These are phyloP conservation scores for Globisporangium splendens DNA, from an alignment of 352 stramenopile genomes.

Conservation along the genomic window DNA sequence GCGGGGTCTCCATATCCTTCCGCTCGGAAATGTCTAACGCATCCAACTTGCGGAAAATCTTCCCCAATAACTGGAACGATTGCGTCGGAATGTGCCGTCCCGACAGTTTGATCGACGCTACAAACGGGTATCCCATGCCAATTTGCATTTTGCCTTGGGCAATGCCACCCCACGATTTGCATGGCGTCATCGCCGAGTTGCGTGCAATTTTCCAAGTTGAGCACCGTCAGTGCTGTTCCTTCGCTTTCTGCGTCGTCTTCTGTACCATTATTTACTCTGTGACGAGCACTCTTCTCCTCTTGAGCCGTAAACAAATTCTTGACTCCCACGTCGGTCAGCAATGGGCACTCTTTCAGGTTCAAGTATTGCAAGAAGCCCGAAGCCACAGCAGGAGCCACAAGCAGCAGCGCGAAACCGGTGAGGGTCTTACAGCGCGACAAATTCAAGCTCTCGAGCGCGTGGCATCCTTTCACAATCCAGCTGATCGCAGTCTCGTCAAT, in stretches of 20 bases:
- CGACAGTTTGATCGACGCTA: conserved; percentile 46
- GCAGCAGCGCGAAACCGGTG: conserved; percentile 54
- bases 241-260: conserved; percentile 24
- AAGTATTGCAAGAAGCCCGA: conserved; percentile 25
- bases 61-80: conserved; percentile 50
- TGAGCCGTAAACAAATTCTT: conserved; percentile 40
- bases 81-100: conserved; percentile 41
- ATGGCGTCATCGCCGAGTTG: conserved; percentile 46
- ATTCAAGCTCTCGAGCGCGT: conserved; percentile 33
- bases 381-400: conserved; percentile 37
- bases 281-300: conserved; percentile 1
- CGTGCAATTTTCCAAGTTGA: conserved; percentile 62
- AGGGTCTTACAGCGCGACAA: conserved; percentile 44
- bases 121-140: conserved; percentile 39
- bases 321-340: conserved; percentile 45
- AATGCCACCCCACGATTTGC: conserved; percentile 25
- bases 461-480: conserved; percentile 66
- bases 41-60: conserved; percentile 40
- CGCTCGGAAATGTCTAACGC: conserved; percentile 46
- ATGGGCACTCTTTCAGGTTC: conserved; percentile 40
- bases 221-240: conserved; percentile 10
- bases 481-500: conserved; percentile 68
- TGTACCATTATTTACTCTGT: neutral
- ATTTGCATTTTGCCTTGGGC: conserved; percentile 36
- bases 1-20: conserved; percentile 40